Evolutionary conservation across 768 basidiomycete genomes (phyloP), one percentile per base, ranked within the genome.

Genomic region (Leccinum variicolor): DNA sequence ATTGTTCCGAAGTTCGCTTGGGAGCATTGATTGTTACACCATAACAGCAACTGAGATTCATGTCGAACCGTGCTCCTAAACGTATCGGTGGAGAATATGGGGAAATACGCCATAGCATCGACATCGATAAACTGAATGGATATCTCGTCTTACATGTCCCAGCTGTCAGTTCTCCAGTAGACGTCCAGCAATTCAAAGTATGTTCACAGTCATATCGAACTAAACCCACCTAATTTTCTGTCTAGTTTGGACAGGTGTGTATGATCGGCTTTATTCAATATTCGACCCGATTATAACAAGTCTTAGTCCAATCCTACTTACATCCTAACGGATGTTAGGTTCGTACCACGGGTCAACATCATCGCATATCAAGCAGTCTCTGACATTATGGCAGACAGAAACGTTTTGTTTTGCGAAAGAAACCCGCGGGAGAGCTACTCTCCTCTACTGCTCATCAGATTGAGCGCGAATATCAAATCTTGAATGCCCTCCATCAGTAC

Each of bases 401-500:
- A 6, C 84, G 82, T 14, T 94, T 86, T 63, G 96, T 98, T 15
- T 76, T 98, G 55, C 89, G 96, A 19, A 94, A 97, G 74, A 96
- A 97, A 69, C 96, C 96, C 23, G 84, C 87, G 0, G 96, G 96
- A 0, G 77, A 85, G 41, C 83, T 98, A 9, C 76, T 99, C 25
- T 94, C 93, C 4, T 79, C 84, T 51, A 99, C 94, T 3, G 96
- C 96, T 2, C 96, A 99, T 72, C 90, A 94, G 72, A 84, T 99
- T 39, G 96, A 98, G 69, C 86, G 97, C 49, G 96, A 99, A 77
- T 97, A 88, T 73, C 81, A 79, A 26, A 84, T 96, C 64, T 79
- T 98, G 14, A 75, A 76, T 33, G 89, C 94, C 6, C 76, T 99
- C 21, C 85, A 92, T 69, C 77, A 73, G 46, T 82, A 94, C 72